These are phyloP conservation scores for Xylariomycetidae sp. DNA, from an alignment of 2,329 filamentous ascomycete genomes.

Conservation along the genomic window DNA sequence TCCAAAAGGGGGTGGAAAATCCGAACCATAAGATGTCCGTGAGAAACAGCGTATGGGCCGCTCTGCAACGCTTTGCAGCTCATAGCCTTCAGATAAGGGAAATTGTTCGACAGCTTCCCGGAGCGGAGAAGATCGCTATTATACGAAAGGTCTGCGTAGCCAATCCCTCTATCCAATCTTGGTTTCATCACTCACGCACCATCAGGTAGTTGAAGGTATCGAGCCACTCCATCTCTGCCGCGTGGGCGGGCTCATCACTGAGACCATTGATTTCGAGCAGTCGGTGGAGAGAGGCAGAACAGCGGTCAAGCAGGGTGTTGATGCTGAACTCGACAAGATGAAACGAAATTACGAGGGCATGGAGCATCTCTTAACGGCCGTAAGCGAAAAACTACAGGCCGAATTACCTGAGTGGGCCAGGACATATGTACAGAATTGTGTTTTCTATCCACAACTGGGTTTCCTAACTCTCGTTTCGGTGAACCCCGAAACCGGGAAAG, in stretches of 20 bases:
- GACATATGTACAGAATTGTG: slow-evolving; percentile 63
- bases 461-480: slow-evolving; percentile 75
- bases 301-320: slow-evolving; percentile 67
- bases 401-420: slow-evolving; percentile 57
- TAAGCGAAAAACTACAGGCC: slow-evolving; percentile 59
- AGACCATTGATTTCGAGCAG: slow-evolving; percentile 74
- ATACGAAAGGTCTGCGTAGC: slow-evolving; percentile 43
- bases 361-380: slow-evolving; percentile 64
- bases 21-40: slow-evolving; percentile 46
- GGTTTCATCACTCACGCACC: slow-evolving; percentile 1
- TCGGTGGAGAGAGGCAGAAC: slow-evolving; percentile 68
- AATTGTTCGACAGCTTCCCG: slow-evolving; percentile 51
- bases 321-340: slow-evolving; percentile 69
- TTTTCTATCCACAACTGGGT: slow-evolving; percentile 87
- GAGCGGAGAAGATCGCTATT: slow-evolving; percentile 48
- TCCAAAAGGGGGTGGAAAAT: slow-evolving; percentile 72
- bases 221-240: slow-evolving; percentile 49
- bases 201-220: slow-evolving; percentile 42
- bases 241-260: slow-evolving; percentile 66
- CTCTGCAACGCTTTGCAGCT: slow-evolving; percentile 66
- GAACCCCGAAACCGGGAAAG: slow-evolving; percentile 52
- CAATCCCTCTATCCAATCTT: not conserved
- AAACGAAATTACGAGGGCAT: slow-evolving; percentile 77
- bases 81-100: slow-evolving; percentile 67
- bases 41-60: slow-evolving; percentile 67